A percentile compares a stretch with the other conserved stretches of the same genome.
These are phyloP conservation scores for Trametes cinnabarina DNA, from an alignment of 768 basidiomycete species.

Conservation along the genomic window DNA sequence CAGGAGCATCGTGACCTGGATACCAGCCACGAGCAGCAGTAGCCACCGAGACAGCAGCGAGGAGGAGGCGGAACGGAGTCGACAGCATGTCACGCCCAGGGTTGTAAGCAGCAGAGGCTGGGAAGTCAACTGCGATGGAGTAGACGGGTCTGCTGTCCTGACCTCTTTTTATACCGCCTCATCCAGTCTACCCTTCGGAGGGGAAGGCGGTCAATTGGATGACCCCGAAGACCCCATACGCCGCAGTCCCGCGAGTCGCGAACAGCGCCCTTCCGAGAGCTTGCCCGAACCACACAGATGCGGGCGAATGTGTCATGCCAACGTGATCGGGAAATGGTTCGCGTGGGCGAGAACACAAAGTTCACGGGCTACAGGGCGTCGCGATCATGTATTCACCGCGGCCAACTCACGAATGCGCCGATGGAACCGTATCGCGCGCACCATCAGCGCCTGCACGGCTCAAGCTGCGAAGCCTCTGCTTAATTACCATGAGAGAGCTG, in stretches of 20 bases:
- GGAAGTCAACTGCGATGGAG: neutral
- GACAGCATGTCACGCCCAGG: constrained; percentile 1
- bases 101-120: neutral
- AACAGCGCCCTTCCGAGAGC: neutral
- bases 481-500: no score
- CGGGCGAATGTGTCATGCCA: constrained; percentile 3
- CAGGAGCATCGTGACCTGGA: constrained; percentile 17
- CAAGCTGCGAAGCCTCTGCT: neutral
- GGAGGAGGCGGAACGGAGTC: constrained; percentile 7
- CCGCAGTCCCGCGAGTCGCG: neutral
- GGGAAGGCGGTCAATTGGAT: neutral
- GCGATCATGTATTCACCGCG: neutral
- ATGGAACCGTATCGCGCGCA: neutral
- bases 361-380: neutral
- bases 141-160: neutral
- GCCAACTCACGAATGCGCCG: neutral
- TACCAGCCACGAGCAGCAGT: constrained; percentile 1
- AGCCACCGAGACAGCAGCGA: constrained; percentile 4
- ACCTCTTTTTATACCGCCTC: neutral
- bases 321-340: neutral
- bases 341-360: no score
- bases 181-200: neutral
- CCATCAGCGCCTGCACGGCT: neutral
- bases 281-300: neutral
- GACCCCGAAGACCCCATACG: neutral